These are phyloP conservation scores for Boechera retrofracta DNA, from an alignment of 345 rosid species.

Conservation along the genomic window DNA sequence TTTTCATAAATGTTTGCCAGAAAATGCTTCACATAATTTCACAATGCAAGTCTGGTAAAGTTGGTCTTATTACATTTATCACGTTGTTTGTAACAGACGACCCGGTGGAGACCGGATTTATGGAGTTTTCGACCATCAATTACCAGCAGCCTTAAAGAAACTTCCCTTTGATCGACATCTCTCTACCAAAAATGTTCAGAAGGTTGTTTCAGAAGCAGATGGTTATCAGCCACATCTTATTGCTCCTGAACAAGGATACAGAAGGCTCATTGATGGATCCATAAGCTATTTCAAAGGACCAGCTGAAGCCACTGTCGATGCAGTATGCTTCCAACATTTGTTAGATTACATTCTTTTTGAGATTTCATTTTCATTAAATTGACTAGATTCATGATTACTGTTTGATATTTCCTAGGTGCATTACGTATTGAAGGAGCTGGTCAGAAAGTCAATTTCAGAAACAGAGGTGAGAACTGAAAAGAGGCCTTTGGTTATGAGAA, in stretches of 20 bases:
- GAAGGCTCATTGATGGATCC: slow-evolving; percentile 98
- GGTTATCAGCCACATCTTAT: slow-evolving; percentile 99
- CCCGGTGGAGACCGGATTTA: slow-evolving; percentile 98
- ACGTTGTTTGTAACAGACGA: slow-evolving; percentile 62
- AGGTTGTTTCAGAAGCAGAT: slow-evolving; percentile 97
- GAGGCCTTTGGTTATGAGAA: slow-evolving; percentile 27
- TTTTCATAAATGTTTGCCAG: slow-evolving; percentile 4
- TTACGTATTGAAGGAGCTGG: slow-evolving; percentile 93
- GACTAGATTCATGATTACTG: not conserved
- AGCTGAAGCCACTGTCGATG: slow-evolving; percentile 98
- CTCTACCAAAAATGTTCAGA: slow-evolving; percentile 91
- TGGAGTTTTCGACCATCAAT: slow-evolving; percentile 95
- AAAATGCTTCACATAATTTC: not conserved
- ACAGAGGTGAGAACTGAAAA: slow-evolving; percentile 70
- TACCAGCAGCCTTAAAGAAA: slow-evolving; percentile 98
- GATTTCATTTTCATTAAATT: not conserved
- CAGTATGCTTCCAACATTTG: slow-evolving; percentile 52
- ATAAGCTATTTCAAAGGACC: slow-evolving; percentile 98
- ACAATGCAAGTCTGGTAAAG: not conserved
- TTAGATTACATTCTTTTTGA: slow-evolving; percentile 5
- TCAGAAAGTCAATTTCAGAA: slow-evolving; percentile 88
- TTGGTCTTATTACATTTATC: not conserved
- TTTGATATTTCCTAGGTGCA: slow-evolving; percentile 68
- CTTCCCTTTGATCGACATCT: slow-evolving; percentile 97
- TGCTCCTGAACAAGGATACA: slow-evolving; percentile 99